Conservation (phyloP, 768 basidiomycete genomes). For the Mycena vitilis region DNA sequence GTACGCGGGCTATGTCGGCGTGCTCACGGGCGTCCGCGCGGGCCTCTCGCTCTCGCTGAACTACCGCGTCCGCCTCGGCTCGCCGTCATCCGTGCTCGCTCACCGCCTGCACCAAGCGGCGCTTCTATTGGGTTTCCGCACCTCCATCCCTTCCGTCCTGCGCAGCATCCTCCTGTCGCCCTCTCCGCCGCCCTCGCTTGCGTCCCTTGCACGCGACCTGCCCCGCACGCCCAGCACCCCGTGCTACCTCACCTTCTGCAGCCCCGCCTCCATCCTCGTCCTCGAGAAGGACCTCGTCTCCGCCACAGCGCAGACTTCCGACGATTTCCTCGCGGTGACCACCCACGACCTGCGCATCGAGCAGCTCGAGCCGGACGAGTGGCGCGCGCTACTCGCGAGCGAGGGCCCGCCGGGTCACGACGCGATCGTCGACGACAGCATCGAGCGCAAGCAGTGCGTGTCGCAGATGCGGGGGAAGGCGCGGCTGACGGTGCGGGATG, state of each 20-base stretch:
- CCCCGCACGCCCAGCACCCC: constrained; percentile 41
- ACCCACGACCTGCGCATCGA: constrained; percentile 51
- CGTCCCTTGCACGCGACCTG: constrained; percentile 36
- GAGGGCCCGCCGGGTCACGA: constrained; percentile 28
- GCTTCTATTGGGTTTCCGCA: constrained; percentile 47
- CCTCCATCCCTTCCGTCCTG: constrained; percentile 48
- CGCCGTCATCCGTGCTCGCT: constrained; percentile 40
- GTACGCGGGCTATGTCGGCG: constrained; percentile 53
- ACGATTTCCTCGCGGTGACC: constrained; percentile 47
- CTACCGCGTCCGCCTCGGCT: constrained; percentile 44
- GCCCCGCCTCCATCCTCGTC: constrained; percentile 43
- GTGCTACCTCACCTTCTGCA: constrained; percentile 52
- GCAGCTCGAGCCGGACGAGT: constrained; percentile 35
- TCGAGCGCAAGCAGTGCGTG: constrained; percentile 46
- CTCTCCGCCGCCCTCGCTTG: constrained; percentile 41
- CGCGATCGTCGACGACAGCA: constrained; percentile 46
- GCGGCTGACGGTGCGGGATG: constrained; percentile 36
- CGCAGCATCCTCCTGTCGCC: constrained; percentile 47
- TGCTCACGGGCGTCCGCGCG: constrained; percentile 51
- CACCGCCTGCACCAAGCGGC: constrained; percentile 46
- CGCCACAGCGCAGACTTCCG: constrained; percentile 37
- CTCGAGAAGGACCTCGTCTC: constrained; percentile 50
- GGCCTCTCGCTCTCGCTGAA: constrained; percentile 53
- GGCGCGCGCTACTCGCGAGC: constrained; percentile 35
- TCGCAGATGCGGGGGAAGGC: constrained; percentile 37